phyloP scores from a whole-genome alignment of 176 grass and related monocot species.

The Oryza punctata region DNA sequence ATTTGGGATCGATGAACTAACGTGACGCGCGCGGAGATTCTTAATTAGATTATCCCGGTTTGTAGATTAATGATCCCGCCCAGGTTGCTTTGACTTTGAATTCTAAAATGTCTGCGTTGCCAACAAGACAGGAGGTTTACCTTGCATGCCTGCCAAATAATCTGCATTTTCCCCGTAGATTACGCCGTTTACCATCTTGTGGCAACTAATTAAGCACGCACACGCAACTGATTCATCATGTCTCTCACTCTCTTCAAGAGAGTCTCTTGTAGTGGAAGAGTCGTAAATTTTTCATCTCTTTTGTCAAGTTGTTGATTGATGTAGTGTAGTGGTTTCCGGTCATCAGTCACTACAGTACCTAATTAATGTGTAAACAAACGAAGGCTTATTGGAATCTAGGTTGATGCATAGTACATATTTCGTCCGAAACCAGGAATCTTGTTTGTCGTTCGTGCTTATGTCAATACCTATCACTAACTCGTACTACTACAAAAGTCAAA shows the following conservation, averaged over 20 bases:
- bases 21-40: background rate
- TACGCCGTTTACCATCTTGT: background rate
- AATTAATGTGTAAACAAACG: background rate
- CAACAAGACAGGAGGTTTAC: background rate
- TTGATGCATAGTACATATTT: background rate
- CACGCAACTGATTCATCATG: background rate
- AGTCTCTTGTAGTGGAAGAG: background rate
- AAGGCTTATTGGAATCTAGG: background rate
- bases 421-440: background rate
- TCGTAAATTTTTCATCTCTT: background rate
- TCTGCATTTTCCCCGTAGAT: background rate
- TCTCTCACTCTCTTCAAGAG: background rate
- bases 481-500: conserved; percentile 16
- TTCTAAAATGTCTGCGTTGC: conserved; percentile 14
- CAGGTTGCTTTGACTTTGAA: conserved; percentile 42
- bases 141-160: background rate
- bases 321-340: background rate
- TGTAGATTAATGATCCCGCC: too few species aligned
- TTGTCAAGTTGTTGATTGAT: background rate
- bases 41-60: background rate
- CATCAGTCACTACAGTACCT: background rate
- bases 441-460: background rate
- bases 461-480: conserved; percentile 20
- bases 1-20: background rate
- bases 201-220: background rate